These are phyloP conservation scores for Mycena galericulata DNA, from an alignment of 768 basidiomycete genomes.

Conservation along the genomic window DNA sequence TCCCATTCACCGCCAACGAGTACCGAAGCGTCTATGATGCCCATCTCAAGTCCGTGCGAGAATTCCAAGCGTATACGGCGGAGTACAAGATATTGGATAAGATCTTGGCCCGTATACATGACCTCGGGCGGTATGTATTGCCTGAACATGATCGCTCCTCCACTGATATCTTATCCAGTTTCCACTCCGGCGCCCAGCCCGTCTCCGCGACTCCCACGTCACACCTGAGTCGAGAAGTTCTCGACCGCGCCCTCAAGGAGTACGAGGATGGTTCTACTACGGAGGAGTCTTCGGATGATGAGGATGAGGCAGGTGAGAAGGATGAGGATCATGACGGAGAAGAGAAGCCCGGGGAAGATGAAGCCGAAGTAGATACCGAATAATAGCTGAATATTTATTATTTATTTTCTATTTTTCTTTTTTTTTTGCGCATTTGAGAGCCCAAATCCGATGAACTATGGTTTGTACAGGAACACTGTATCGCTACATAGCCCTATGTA, in stretches of 20 bases:
- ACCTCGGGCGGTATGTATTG: slow-evolving; percentile 26
- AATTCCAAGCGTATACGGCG: slow-evolving; percentile 1
- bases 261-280: slow-evolving; percentile 2
- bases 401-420: too few relatives aligned
- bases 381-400: too few relatives aligned
- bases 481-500: too few relatives aligned
- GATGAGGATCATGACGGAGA: neutral
- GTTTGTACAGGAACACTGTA: too few relatives aligned
- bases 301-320: neutral
- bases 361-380: too few relatives aligned
- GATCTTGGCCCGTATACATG: slow-evolving; percentile 18
- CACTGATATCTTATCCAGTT: neutral
- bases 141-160: neutral
- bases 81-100: slow-evolving; percentile 17
- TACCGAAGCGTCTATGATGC: slow-evolving; percentile 29
- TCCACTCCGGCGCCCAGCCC: slow-evolving; percentile 25
- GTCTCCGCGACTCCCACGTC: neutral
- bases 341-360: too few relatives aligned
- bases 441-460: too few relatives aligned
- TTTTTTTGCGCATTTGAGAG: too few relatives aligned
- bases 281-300: slow-evolving; percentile 4
- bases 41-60: slow-evolving; percentile 23
- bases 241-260: slow-evolving; percentile 20
- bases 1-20: slow-evolving; percentile 31
- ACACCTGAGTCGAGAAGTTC: neutral